A percentile compares a stretch with the other conserved stretches of the same genome.
Evolutionary conservation across 106 monocot species (phyloP).

Genomic region (Acorus calamus): DNA sequence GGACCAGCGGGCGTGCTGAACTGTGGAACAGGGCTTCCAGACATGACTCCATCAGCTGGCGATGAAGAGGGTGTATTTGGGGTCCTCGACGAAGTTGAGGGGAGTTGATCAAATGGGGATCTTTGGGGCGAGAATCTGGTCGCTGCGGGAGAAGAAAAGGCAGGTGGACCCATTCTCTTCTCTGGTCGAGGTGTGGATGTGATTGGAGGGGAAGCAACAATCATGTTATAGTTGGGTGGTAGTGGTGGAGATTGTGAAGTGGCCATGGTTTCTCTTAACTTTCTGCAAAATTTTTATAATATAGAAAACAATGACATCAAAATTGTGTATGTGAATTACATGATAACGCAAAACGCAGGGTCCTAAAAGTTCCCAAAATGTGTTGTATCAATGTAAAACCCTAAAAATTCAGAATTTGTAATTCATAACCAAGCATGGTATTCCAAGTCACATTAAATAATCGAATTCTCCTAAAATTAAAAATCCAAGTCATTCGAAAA

Average conservation of each 20-base stretch:
- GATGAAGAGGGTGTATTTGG: background rate
- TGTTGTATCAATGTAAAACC: no score
- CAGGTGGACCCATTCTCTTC: conserved; percentile 18
- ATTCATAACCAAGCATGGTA: no score
- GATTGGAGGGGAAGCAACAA: conserved; percentile 20
- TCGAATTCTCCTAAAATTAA: no score
- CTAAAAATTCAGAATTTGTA: no score
- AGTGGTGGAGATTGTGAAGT: conserved; percentile 15
- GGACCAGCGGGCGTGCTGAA: conserved; percentile 89
- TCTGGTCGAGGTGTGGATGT: conserved; percentile 36
- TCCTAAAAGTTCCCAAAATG: no score
- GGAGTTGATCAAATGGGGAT: conserved; percentile 12
- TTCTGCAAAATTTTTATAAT: no score
- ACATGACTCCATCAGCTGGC: conserved; percentile 11
- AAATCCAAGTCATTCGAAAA: no score
- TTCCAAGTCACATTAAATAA: no score
- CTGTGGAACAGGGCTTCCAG: conserved; percentile 27
- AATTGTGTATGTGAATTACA: no score
- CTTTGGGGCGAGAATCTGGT: conserved; percentile 3
- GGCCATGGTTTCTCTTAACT: conserved; percentile 21
- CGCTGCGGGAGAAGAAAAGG: conserved; percentile 28
- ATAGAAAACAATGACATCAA: no score
- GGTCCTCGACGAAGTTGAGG: conserved; percentile 13
- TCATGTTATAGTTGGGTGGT: conserved; percentile 18
- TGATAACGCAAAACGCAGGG: no score